phyloP scores from a whole-genome alignment of 495 filamentous ascomycete species.

The Penicillium cataractarum region DNA sequence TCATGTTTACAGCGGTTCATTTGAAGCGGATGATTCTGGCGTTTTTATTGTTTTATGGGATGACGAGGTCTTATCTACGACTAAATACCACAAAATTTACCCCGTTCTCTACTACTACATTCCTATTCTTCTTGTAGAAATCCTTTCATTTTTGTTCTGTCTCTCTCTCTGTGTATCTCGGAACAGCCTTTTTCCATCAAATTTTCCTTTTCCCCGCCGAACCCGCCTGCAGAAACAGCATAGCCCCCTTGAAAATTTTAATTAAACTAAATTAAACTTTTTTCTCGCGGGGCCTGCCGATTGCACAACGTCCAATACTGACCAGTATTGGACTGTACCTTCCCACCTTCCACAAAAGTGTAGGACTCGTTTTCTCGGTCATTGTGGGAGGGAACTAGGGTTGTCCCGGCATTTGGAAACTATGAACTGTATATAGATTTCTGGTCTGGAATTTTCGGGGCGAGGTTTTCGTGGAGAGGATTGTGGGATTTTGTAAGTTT shows the following conservation, averaged over 20 bases:
- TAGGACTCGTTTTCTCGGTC: too few relatives aligned
- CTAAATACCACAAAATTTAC: conserved; percentile 15
- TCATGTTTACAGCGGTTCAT: conserved; percentile 32
- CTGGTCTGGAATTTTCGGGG: too few relatives aligned
- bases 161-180: neutral
- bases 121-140: neutral
- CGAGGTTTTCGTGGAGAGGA: too few relatives aligned
- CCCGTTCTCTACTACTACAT: neutral
- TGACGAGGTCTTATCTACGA: conserved; percentile 22
- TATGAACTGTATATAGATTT: too few relatives aligned
- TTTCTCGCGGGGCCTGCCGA: neutral
- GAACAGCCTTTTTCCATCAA: neutral
- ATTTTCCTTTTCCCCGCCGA: neutral
- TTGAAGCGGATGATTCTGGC: conserved; percentile 24
- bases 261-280: conserved; percentile 3
- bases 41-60: conserved; percentile 22
- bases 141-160: too few relatives aligned
- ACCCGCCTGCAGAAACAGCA: neutral
- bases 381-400: too few relatives aligned
- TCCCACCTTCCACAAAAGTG: neutral
- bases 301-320: neutral
- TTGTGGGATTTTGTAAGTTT: too few relatives aligned
- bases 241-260: neutral
- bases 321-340: too few relatives aligned
- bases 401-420: too few relatives aligned